Base-by-base conservation (phyloP, 2,329 filamentous ascomycete genomes). In the Bretziella fagacearum region DNA sequence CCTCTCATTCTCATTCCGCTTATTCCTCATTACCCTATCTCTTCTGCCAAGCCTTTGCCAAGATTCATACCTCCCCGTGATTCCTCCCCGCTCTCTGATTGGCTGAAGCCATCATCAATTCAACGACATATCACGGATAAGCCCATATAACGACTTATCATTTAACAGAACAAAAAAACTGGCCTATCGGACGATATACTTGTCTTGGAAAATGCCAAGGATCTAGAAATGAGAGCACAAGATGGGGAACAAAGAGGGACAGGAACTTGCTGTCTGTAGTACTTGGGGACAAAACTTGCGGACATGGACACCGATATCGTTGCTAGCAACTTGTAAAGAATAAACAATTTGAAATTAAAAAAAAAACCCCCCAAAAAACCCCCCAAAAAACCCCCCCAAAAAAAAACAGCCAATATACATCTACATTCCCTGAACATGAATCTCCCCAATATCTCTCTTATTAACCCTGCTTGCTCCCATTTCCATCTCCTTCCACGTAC, bases 401-500 rank as follows among this genome's bases (percentile, higher is more conserved):
- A 30, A 30, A 30, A 10, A 7, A 30, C 10, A 36, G 33, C 33
- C 33, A n/a, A n/a, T 36, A 42, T 27, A 11, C 25, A 8, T 30
- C 25, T 29, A 10, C 40, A 30, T 30, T 26, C 17, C 13, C 20
- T 25, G 18, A 41, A 41, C 15, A 20, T 23, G n/a, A 26, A 20
- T 13, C 39, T 47, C 44, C 18, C 52, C 55, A n/a, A 53, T n/a
- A 11, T 55, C 54, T 37, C 59, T 54, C 18, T 51, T 35, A 13
- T 40, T 40, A 32, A 69, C 57, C 54, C 58, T 66, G 1, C 72
- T 74, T 11, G 79, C 73, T 0, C 80, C 81, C 1, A 69, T 56
- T 54, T 66, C 60, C 79, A 84, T 84, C 22, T 71, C 59, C 36
- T 65, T 64, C 83, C 83, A 89, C 27, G 68, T 65, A 1, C 79